Conservation (phyloP, 2,329 filamentous ascomycete genomes). For the Ilyonectria sp. region DNA sequence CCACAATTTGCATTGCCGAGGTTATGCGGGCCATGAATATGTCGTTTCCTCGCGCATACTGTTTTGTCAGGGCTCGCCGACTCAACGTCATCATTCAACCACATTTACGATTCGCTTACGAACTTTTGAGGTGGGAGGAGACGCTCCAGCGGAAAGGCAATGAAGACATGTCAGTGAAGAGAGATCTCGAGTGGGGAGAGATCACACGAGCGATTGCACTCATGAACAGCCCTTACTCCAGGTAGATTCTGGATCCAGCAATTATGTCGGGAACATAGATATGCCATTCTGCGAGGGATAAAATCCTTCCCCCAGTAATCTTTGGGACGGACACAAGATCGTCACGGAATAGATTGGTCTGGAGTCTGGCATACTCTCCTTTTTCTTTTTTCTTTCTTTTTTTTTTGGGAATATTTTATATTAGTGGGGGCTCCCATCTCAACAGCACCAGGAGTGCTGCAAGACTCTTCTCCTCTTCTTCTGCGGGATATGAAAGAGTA, state of each 20-base stretch:
- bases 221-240: conserved; percentile 95
- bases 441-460: neutral
- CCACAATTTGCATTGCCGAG: conserved; percentile 99
- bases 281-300: neutral
- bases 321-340: neutral
- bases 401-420: neutral
- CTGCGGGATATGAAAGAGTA: neutral
- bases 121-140: conserved; percentile 97
- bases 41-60: conserved; percentile 94
- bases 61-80: conserved; percentile 91
- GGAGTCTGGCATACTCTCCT: neutral
- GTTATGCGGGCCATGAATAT: conserved; percentile 88
- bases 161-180: conserved; percentile 64
- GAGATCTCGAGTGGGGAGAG: conserved; percentile 93
- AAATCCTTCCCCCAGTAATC: neutral
- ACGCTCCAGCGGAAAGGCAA: conserved; percentile 70
- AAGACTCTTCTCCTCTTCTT: neutral
- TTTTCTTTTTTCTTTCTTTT: neutral
- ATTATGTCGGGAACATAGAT: neutral
- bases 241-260: conserved; percentile 58
- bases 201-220: conserved; percentile 91
- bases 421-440: neutral
- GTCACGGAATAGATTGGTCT: neutral
- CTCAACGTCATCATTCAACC: conserved; percentile 99
- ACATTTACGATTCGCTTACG: conserved; percentile 94